These are phyloP conservation scores for Silene uniflora DNA, from an alignment of 148 eudicot genomes.

Conservation along the genomic window DNA sequence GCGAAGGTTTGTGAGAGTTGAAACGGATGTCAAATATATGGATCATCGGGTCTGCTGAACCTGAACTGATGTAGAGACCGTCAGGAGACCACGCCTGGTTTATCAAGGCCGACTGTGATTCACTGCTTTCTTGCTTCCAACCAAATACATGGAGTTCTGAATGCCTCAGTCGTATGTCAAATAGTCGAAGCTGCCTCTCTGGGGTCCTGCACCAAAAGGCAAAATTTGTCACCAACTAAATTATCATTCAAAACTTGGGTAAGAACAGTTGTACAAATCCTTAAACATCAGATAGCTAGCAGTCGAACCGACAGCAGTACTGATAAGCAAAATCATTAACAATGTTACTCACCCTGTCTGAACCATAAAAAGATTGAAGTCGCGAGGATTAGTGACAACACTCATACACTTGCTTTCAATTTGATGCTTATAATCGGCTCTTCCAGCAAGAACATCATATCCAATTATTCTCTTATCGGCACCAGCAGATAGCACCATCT, in stretches of 20 bases:
- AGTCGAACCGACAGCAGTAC: not conserved
- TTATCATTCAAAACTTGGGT: not conserved
- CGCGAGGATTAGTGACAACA: conserved; percentile 86
- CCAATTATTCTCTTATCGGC: conserved; percentile 87
- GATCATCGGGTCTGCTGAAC: conserved; percentile 83
- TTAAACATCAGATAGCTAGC: no score
- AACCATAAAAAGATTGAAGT: conserved; percentile 93
- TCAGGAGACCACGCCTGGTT: conserved; percentile 99
- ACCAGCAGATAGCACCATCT: conserved; percentile 74
- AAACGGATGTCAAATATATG: conserved; percentile 90
- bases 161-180: conserved; percentile 67
- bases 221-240: not conserved
- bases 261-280: no score
- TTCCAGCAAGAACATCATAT: conserved; percentile 58
- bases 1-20: conserved; percentile 72
- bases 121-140: conserved; percentile 97
- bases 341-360: conserved; percentile 77
- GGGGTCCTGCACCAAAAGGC: conserved; percentile 58
- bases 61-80: conserved; percentile 84
- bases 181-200: conserved; percentile 76
- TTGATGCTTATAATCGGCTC: conserved; percentile 78
- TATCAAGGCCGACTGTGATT: conserved; percentile 88
- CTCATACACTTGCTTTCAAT: conserved; percentile 98
- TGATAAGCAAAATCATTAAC: not conserved
- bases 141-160: conserved; percentile 80